Percentiles rank a stretch among this genome's conserved stretches.
Conservation (phyloP, 2,329 filamentous ascomycete species). For the Pseudopyricularia cyperi region DNA sequence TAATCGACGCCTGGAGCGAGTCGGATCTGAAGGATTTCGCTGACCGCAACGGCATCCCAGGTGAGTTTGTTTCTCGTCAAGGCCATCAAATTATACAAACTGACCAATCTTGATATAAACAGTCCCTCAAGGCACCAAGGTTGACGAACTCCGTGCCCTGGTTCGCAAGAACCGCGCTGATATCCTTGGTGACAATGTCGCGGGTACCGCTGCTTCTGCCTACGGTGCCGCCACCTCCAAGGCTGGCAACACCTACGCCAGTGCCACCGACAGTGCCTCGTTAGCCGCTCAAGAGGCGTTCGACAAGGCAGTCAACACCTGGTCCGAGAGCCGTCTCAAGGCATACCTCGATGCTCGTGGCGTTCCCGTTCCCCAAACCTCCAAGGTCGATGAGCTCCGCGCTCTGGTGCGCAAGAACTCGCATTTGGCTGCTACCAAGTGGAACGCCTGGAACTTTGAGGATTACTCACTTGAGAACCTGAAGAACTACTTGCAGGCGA, state of each 20-base stretch:
- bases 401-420: constrained; percentile 61
- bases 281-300: constrained; percentile 55
- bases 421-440: constrained; percentile 56
- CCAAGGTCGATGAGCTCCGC: constrained; percentile 60
- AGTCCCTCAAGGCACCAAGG: constrained; percentile 84
- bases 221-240: constrained; percentile 62
- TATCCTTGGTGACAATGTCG: constrained; percentile 52
- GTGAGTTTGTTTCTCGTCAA: constrained; percentile 13
- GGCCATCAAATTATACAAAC: background rate
- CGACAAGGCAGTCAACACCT: constrained; percentile 43
- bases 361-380: constrained; percentile 58
- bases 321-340: constrained; percentile 70
- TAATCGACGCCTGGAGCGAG: constrained; percentile 86
- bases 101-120: constrained; percentile 17
- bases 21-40: constrained; percentile 80
- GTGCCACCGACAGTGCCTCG: constrained; percentile 57
- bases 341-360: constrained; percentile 66
- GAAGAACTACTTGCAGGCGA: constrained; percentile 40
- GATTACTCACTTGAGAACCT: constrained; percentile 62
- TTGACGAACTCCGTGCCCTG: constrained; percentile 79
- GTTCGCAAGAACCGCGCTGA: constrained; percentile 75
- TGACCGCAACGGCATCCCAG: constrained; percentile 71
- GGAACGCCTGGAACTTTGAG: constrained; percentile 67
- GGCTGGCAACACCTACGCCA: constrained; percentile 63
- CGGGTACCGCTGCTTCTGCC: constrained; percentile 42